These are phyloP conservation scores for Fusarium sp. DNA, from an alignment of 2,329 filamentous ascomycete species.

Conservation along the genomic window DNA sequence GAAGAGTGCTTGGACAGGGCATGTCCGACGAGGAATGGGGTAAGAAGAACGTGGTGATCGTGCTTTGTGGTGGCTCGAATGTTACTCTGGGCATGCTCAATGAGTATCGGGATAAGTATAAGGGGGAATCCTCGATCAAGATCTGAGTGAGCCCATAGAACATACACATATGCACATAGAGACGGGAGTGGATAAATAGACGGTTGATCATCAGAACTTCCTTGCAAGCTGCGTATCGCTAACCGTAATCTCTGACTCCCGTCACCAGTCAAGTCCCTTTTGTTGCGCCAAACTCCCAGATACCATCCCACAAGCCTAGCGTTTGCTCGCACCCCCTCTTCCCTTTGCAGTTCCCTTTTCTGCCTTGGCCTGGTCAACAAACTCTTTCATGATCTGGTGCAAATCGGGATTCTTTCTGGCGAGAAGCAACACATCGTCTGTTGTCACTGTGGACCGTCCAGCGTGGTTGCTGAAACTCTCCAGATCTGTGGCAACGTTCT, in stretches of 20 bases:
- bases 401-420: conserved; percentile 88
- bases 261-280: not conserved
- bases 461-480: conserved; percentile 77
- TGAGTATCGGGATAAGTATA: conserved; percentile 64
- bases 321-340: conserved; percentile 48
- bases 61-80: conserved; percentile 84
- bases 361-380: conserved; percentile 70
- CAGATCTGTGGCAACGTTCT: conserved; percentile 66
- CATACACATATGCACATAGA: not conserved
- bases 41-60: conserved; percentile 79
- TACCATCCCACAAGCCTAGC: conserved; percentile 34
- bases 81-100: conserved; percentile 70
- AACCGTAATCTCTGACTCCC: not conserved
- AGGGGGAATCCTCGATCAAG: conserved; percentile 47
- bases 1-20: conserved; percentile 65
- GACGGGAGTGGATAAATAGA: not conserved
- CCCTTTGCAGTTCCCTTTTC: conserved; percentile 45
- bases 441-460: conserved; percentile 80
- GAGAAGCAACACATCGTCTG: conserved; percentile 88
- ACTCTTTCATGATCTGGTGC: conserved; percentile 76
- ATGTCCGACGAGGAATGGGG: conserved; percentile 67
- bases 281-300: conserved; percentile 26
- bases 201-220: not conserved
- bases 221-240: not conserved
- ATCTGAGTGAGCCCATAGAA: conserved; percentile 9